These are phyloP conservation scores for Colletotrichum destructivum DNA, from an alignment of 2,329 filamentous ascomycete genomes.

Conservation along the genomic window DNA sequence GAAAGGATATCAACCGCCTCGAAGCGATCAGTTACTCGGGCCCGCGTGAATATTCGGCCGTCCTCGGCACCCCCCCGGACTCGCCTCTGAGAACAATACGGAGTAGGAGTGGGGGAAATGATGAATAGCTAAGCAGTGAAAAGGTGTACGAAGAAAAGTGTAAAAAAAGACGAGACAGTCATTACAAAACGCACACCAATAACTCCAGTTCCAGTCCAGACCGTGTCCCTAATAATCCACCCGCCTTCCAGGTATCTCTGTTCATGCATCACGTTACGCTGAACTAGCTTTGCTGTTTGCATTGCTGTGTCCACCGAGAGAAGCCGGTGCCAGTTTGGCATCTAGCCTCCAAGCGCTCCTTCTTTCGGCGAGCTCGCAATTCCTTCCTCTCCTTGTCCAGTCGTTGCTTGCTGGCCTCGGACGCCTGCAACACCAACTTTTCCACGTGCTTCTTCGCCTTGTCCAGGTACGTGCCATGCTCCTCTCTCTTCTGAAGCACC, in stretches of 20 bases:
- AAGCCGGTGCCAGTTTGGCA: slow-evolving; percentile 43
- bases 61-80: not conserved
- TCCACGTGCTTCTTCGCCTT: slow-evolving; percentile 57
- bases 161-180: slow-evolving; percentile 10
- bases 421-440: slow-evolving; percentile 44
- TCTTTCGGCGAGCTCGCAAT: slow-evolving; percentile 48
- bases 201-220: slow-evolving; percentile 27
- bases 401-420: slow-evolving; percentile 50
- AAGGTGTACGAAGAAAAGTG: slow-evolving; percentile 19
- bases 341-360: slow-evolving; percentile 44
- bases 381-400: slow-evolving; percentile 48
- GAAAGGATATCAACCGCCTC: not conserved
- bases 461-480: slow-evolving; percentile 61
- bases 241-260: slow-evolving; percentile 35
- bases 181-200: slow-evolving; percentile 36
- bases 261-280: slow-evolving; percentile 24
- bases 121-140: slow-evolving; percentile 26
- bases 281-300: slow-evolving; percentile 38
- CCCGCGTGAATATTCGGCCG: not conserved
- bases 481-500: slow-evolving; percentile 63
- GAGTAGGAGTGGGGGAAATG: slow-evolving; percentile 7
- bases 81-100: slow-evolving; percentile 21
- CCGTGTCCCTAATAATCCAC: slow-evolving; percentile 19
- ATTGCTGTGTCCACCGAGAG: slow-evolving; percentile 43
- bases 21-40: slow-evolving; percentile 5